A percentile compares a stretch with the other conserved stretches of the same genome.
phyloP scores from a whole-genome alignment of 192 early-diverging fungal genomes.

The Pilaira anomala region DNA sequence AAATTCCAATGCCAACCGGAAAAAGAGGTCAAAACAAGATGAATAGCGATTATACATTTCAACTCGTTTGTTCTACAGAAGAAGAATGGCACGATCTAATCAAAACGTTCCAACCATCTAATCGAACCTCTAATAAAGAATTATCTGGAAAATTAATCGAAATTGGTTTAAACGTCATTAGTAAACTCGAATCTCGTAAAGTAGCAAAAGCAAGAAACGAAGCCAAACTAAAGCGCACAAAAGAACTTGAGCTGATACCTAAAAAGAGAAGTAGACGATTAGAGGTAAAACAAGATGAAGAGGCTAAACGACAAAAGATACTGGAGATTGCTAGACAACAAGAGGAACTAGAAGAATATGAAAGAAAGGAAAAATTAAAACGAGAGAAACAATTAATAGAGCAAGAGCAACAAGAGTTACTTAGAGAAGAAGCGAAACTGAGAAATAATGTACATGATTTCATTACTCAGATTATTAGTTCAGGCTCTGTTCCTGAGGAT shows the following conservation, averaged over 20 bases:
- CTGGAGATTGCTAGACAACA: not conserved
- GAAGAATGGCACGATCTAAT: constrained; percentile 4
- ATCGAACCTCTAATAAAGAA: not conserved
- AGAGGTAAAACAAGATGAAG: constrained; percentile 10
- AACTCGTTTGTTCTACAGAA: not conserved
- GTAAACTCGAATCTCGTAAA: not conserved
- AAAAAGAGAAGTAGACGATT: constrained; percentile 16
- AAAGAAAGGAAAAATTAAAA: not conserved
- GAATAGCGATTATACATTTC: constrained; percentile 1
- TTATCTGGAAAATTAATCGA: not conserved
- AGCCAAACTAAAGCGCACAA: not conserved
- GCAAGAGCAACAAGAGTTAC: not conserved
- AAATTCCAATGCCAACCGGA: constrained; percentile 1
- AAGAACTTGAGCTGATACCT: constrained; percentile 12
- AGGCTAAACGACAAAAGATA: not conserved
- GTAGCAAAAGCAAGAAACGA: not conserved
- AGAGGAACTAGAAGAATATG: not conserved
- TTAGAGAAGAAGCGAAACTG: too few species aligned
- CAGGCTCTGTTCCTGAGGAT: not conserved
- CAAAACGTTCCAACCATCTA: not conserved
- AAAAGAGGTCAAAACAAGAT: not conserved
- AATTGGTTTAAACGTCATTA: not conserved
- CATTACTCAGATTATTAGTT: too few species aligned
- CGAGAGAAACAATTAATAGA: not conserved
- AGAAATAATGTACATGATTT: too few species aligned